A percentile compares a stretch with the other conserved stretches of the same genome.
Conservation (phyloP, 2,329 filamentous ascomycete species). For the Xylariaceae sp. region DNA sequence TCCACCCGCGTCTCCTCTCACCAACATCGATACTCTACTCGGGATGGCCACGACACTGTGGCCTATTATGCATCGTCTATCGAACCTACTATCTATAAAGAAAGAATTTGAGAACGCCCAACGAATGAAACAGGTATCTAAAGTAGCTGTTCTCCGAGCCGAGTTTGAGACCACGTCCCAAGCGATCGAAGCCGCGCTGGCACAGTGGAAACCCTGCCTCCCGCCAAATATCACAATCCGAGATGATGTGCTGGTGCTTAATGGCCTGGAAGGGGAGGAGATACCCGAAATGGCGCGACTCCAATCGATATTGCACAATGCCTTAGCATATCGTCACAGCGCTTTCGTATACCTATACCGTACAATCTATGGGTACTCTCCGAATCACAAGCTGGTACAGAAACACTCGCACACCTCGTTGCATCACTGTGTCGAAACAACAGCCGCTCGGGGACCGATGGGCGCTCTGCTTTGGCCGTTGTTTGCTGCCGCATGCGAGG, state of each 20-base stretch:
- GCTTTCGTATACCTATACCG: conserved; percentile 64
- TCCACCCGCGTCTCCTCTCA: conserved; percentile 51
- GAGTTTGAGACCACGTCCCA: conserved; percentile 58
- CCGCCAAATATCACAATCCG: conserved; percentile 46
- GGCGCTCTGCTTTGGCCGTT: conserved; percentile 68
- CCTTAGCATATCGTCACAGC: conserved; percentile 65
- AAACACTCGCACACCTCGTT: conserved; percentile 57
- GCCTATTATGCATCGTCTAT: conserved; percentile 67
- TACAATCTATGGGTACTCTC: conserved; percentile 55
- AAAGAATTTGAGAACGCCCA: conserved; percentile 55
- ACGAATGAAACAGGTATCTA: conserved; percentile 48
- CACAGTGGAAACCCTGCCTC: conserved; percentile 60
- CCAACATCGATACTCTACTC: conserved; percentile 63
- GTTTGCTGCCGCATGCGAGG: conserved; percentile 68
- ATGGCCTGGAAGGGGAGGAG: conserved; percentile 26
- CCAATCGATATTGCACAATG: conserved; percentile 63
- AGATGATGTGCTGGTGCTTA: conserved; percentile 33
- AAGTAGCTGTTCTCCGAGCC: conserved; percentile 54
- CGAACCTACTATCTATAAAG: conserved; percentile 60
- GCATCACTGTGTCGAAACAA: conserved; percentile 60
- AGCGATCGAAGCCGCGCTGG: conserved; percentile 61
- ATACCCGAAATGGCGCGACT: conserved; percentile 50
- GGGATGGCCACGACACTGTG: conserved; percentile 67
- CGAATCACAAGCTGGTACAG: conserved; percentile 58
- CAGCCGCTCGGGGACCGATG: conserved; percentile 64